Conservation (phyloP, 371 early-diverging fungal species). For the Mucor lusitanicus region DNA sequence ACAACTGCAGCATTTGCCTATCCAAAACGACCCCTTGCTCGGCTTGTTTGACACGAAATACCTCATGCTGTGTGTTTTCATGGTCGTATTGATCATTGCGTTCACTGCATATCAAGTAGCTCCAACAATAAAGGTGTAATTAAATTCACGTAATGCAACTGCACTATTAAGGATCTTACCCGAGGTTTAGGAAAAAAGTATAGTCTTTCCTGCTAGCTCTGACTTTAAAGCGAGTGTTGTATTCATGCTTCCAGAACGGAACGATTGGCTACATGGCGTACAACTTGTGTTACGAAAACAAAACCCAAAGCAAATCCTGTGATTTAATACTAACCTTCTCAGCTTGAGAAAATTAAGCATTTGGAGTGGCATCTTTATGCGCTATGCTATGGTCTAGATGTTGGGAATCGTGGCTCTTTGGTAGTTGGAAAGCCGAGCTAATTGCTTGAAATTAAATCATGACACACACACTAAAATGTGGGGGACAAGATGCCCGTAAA, state of each 20-base stretch:
- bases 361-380: not conserved
- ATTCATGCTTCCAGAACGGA: not conserved
- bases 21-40: not conserved
- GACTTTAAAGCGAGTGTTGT: not conserved
- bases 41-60: not conserved
- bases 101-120: constrained; percentile 8
- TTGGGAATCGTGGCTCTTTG: not conserved
- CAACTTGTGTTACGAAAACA: not conserved
- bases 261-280: not conserved
- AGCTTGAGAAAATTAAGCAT: not conserved
- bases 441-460: not conserved
- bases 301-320: not conserved
- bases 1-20: constrained; percentile 6
- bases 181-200: not conserved
- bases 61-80: not conserved
- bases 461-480: not conserved
- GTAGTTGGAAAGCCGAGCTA: not conserved
- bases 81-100: not conserved
- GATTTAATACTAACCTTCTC: not conserved
- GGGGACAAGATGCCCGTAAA: not conserved
- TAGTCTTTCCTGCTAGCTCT: not conserved
- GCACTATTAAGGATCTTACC: not conserved
- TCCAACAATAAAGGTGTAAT: not conserved
- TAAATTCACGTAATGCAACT: not conserved
- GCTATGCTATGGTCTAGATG: not conserved